phyloP scores from a whole-genome alignment of 768 basidiomycete species.

The Lyophyllum semitale region DNA sequence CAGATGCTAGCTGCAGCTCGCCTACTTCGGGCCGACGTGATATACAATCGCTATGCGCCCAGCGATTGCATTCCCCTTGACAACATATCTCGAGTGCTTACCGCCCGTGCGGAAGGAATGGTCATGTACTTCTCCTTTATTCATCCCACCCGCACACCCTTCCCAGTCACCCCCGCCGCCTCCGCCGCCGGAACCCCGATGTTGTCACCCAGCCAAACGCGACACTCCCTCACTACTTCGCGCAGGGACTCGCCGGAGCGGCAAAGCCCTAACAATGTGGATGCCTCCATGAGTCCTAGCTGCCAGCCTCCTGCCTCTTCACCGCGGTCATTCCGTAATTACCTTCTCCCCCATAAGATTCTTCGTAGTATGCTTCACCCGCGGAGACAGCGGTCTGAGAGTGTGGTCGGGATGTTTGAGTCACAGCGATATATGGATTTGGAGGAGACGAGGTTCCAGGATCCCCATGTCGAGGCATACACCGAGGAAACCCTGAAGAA shows the following conservation, averaged over 20 bases:
- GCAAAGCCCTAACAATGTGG: neutral
- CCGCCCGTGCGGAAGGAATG: slow-evolving; percentile 64
- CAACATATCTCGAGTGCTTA: slow-evolving; percentile 46
- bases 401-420: slow-evolving; percentile 74
- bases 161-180: slow-evolving; percentile 48
- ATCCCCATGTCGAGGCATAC: slow-evolving; percentile 46
- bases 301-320: slow-evolving; percentile 1
- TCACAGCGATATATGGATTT: slow-evolving; percentile 69
- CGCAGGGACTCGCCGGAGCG: neutral
- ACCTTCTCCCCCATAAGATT: slow-evolving; percentile 35
- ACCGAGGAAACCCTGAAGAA: slow-evolving; percentile 45
- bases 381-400: slow-evolving; percentile 40
- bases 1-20: slow-evolving; percentile 52
- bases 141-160: slow-evolving; percentile 60
- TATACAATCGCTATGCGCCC: slow-evolving; percentile 62
- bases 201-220: slow-evolving; percentile 10
- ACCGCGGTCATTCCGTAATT: slow-evolving; percentile 14
- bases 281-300: neutral
- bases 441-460: slow-evolving; percentile 54
- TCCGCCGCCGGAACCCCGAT: slow-evolving; percentile 33
- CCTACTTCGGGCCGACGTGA: slow-evolving; percentile 59
- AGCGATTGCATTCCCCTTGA: slow-evolving; percentile 58
- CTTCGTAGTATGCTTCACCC: slow-evolving; percentile 43
- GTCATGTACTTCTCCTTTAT: slow-evolving; percentile 63
- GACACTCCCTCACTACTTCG: neutral